Evolutionary conservation across 768 basidiomycete genomes (phyloP).

Genomic region (Auricularia cornea): DNA sequence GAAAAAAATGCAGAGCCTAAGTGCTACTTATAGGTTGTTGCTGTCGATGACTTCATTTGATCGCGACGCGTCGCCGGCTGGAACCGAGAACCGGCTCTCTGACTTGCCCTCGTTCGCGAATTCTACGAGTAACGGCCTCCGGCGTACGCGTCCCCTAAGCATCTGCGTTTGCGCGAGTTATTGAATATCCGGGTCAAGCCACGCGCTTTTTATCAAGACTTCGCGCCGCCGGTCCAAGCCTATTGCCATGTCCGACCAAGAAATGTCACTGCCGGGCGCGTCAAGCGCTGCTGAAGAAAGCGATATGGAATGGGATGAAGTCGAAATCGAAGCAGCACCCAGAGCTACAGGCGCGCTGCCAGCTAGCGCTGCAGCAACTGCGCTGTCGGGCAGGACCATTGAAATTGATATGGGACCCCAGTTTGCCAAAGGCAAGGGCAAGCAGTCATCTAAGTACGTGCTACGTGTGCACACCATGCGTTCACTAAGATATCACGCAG

Average conservation of each 20-base stretch:
- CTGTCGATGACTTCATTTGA: too few relatives aligned
- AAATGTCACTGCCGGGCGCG: not conserved
- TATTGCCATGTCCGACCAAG: not conserved
- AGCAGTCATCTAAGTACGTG: slow-evolving; percentile 21
- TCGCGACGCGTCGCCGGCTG: too few relatives aligned
- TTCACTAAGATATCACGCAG: slow-evolving; percentile 32
- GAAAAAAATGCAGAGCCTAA: too few relatives aligned
- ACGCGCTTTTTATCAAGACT: too few relatives aligned
- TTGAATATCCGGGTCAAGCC: too few relatives aligned
- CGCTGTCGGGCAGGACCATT: slow-evolving; percentile 38
- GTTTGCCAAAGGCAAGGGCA: slow-evolving; percentile 24
- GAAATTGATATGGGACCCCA: slow-evolving; percentile 55
- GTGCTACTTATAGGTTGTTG: too few relatives aligned
- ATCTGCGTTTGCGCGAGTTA: too few relatives aligned
- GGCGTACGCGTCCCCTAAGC: too few relatives aligned
- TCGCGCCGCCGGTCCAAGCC: too few relatives aligned
- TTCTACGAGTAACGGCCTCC: too few relatives aligned
- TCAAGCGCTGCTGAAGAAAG: not conserved
- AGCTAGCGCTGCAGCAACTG: slow-evolving; percentile 6
- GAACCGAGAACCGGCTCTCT: too few relatives aligned
- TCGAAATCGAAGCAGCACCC: slow-evolving; percentile 40
- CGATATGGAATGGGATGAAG: slow-evolving; percentile 77
- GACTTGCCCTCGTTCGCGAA: too few relatives aligned
- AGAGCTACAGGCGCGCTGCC: not conserved
- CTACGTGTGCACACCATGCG: not conserved